Percentiles rank a stretch among this genome's conserved stretches.
These are phyloP conservation scores for Dorcoceras hygrometricum DNA, from an alignment of 257 asterid genomes.

Conservation along the genomic window DNA sequence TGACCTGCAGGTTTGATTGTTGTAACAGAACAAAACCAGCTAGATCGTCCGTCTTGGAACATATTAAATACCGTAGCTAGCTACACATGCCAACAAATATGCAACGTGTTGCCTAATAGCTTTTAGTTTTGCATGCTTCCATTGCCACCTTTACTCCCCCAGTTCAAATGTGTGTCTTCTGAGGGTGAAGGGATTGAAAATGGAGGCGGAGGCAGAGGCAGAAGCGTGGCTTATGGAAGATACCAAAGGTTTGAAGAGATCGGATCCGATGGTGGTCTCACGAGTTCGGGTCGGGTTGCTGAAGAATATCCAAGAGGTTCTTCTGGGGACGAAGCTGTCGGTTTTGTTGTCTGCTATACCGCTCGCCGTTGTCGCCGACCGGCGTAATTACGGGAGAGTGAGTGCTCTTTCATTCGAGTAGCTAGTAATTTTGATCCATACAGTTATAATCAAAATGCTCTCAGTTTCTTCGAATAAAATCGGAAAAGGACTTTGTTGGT, in stretches of 20 bases:
- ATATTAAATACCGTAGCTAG: no score
- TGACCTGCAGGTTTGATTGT: no score
- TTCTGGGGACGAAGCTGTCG: slow-evolving; percentile 70
- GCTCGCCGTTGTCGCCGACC: slow-evolving; percentile 55
- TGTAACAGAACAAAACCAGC: background rate
- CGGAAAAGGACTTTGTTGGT: background rate
- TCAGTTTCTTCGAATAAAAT: background rate
- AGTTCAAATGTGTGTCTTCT: no score
- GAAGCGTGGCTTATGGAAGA: slow-evolving; percentile 34
- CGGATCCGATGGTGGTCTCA: slow-evolving; percentile 50
- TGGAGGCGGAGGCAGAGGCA: slow-evolving; percentile 21
- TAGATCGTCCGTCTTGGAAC: no score
- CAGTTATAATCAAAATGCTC: no score
- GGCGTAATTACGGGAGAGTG: slow-evolving; percentile 46
- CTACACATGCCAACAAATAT: background rate
- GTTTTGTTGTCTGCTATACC: slow-evolving; percentile 71
- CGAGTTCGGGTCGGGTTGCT: slow-evolving; percentile 38
- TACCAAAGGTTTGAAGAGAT: slow-evolving; percentile 62
- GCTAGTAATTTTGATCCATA: no score
- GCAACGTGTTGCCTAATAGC: background rate
- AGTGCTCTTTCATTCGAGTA: slow-evolving; percentile 22
- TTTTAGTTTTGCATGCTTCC: background rate
- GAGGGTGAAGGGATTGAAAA: background rate
- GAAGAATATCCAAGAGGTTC: slow-evolving; percentile 63
- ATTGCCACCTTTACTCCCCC: background rate